These are phyloP conservation scores for Samsoniella hepiali DNA, from an alignment of 2,329 filamentous ascomycete genomes.

Conservation along the genomic window DNA sequence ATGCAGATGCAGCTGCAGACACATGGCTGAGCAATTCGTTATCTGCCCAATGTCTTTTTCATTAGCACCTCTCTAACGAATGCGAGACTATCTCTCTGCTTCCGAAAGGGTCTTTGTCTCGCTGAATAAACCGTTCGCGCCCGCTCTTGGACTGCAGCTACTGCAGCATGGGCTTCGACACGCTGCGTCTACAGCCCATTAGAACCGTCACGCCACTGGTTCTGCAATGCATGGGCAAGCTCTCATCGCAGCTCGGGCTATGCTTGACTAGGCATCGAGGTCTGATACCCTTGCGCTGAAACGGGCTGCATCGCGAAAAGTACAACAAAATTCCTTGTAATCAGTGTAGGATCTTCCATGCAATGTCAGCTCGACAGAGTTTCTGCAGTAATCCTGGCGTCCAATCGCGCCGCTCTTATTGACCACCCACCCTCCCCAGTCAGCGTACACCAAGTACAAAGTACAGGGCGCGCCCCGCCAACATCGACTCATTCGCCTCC, in stretches of 20 bases:
- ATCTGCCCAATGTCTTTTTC: too few relatives aligned
- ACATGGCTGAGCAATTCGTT: too few relatives aligned
- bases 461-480: background rate
- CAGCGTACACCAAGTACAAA: background rate
- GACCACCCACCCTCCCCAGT: slow-evolving; percentile 7
- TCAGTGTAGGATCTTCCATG: background rate
- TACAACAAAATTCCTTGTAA: background rate
- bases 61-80: too few relatives aligned
- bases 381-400: background rate
- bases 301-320: background rate
- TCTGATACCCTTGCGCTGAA: background rate
- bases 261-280: too few relatives aligned
- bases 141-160: too few relatives aligned
- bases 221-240: background rate
- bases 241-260: background rate
- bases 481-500: slow-evolving; percentile 14
- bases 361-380: background rate
- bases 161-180: too few relatives aligned
- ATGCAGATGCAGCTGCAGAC: too few relatives aligned
- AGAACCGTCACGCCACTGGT: background rate
- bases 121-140: too few relatives aligned
- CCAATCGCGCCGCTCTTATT: slow-evolving; percentile 14
- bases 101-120: too few relatives aligned
- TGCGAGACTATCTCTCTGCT: too few relatives aligned
- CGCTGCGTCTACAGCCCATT: too few relatives aligned